phyloP scores from a whole-genome alignment of 805 yeast species.

The Metschnikowia borealis region DNA sequence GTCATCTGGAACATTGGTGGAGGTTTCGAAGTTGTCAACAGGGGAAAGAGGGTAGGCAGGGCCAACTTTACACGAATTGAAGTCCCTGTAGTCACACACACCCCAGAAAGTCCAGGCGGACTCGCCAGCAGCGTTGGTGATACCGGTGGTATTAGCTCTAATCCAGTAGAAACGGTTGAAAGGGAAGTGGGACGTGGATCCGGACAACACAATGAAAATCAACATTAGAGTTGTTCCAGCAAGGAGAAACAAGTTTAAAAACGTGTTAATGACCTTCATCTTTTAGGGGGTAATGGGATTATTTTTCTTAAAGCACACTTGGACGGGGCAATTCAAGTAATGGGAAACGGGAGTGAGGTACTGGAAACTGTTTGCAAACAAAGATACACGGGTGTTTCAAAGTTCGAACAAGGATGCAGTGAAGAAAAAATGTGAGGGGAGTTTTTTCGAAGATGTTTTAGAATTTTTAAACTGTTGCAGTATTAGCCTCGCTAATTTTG shows the following conservation, averaged over 20 bases:
- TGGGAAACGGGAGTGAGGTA: not conserved
- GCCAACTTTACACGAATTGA: conserved; percentile 47
- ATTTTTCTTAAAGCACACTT: not conserved
- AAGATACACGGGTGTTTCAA: conserved; percentile 30
- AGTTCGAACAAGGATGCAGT: conserved; percentile 37
- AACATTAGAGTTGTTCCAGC: conserved; percentile 46
- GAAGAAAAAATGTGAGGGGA: conserved; percentile 27
- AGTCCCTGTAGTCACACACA: conserved; percentile 55
- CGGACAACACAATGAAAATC: conserved; percentile 41
- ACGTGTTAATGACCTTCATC: conserved; percentile 33
- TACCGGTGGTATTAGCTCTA: conserved; percentile 62
- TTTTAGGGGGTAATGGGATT: not conserved
- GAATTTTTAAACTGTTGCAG: conserved; percentile 9
- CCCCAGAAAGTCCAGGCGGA: conserved; percentile 86
- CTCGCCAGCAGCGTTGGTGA: conserved; percentile 44
- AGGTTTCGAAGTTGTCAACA: conserved; percentile 59
- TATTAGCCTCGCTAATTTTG: conserved; percentile 12
- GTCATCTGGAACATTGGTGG: conserved; percentile 47
- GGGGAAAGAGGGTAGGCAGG: conserved; percentile 91
- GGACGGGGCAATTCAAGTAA: not conserved
- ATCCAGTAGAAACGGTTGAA: conserved; percentile 70
- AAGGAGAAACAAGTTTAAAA: conserved; percentile 36
- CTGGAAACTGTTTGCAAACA: not conserved
- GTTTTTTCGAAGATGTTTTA: conserved; percentile 23
- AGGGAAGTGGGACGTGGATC: conserved; percentile 19